Percentiles rank a stretch among this genome's conserved stretches.
Conservation (phyloP, 495 filamentous ascomycete genomes). For the Pyrenopolyporus hunteri region DNA sequence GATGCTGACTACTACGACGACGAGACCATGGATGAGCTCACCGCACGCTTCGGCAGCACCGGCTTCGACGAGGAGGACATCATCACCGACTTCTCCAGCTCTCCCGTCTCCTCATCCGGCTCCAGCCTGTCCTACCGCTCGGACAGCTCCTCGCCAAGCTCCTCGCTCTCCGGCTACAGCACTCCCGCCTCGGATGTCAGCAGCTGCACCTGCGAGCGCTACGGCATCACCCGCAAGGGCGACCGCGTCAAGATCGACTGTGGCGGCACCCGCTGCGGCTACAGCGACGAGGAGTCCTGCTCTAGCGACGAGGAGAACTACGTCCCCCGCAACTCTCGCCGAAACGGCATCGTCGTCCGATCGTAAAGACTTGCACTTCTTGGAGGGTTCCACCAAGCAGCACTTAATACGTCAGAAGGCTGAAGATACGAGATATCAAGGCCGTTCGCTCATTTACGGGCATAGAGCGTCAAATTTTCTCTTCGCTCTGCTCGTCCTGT, state of each 20-base stretch:
- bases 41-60: slow-evolving; percentile 71
- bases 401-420: slow-evolving; percentile 38
- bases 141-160: slow-evolving; percentile 72
- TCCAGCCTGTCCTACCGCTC: slow-evolving; percentile 79
- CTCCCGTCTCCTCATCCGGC: slow-evolving; percentile 73
- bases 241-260: slow-evolving; percentile 94
- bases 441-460: slow-evolving; percentile 45
- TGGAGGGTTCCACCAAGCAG: slow-evolving; percentile 41
- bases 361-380: slow-evolving; percentile 37
- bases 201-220: slow-evolving; percentile 87
- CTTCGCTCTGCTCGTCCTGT: slow-evolving; percentile 32
- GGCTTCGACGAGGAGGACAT: slow-evolving; percentile 72
- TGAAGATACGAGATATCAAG: slow-evolving; percentile 38
- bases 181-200: slow-evolving; percentile 58
- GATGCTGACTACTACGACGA: slow-evolving; percentile 74
- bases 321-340: slow-evolving; percentile 65
- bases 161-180: slow-evolving; percentile 74
- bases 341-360: slow-evolving; percentile 80
- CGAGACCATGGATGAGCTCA: slow-evolving; percentile 71
- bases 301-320: slow-evolving; percentile 65
- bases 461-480: slow-evolving; percentile 21
- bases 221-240: slow-evolving; percentile 91
- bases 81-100: slow-evolving; percentile 61
- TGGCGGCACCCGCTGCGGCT: slow-evolving; percentile 83
- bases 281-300: slow-evolving; percentile 67